A percentile compares a stretch with the other conserved stretches of the same genome.
phyloP scores from a whole-genome alignment of 2,329 filamentous ascomycete genomes.

The Cordyceps farinosa region DNA sequence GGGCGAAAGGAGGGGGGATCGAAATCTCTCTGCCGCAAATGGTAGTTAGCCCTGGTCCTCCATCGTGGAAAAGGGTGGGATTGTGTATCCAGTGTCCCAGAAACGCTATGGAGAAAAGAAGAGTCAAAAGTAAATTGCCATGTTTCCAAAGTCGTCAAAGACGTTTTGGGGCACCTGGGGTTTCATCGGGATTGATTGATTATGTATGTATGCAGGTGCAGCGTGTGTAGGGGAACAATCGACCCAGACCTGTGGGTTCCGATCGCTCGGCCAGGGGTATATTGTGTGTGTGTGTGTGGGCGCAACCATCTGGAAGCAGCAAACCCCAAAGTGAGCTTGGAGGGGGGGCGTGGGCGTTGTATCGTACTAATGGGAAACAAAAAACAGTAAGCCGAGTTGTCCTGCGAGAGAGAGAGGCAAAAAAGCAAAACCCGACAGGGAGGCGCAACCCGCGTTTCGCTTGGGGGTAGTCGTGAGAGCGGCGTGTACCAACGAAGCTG shows the following conservation, averaged over 20 bases:
- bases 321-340: neutral
- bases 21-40: conserved; percentile 2
- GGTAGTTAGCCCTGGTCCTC: neutral
- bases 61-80: neutral
- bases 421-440: neutral
- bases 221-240: neutral
- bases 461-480: neutral
- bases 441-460: neutral
- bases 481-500: neutral
- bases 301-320: neutral
- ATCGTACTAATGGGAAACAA: neutral
- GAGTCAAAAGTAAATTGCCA: conserved; percentile 17
- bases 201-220: neutral
- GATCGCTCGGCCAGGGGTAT: conserved; percentile 4
- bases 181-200: neutral
- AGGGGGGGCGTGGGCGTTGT: neutral
- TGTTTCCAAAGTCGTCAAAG: conserved; percentile 14
- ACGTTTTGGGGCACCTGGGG: neutral
- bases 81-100: neutral
- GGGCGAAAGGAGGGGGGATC: neutral
- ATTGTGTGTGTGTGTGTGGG: neutral
- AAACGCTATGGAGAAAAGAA: neutral
- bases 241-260: conserved; percentile 14
- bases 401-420: neutral
- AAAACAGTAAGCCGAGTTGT: neutral